Percentiles rank a stretch among this genome's conserved stretches.
phyloP scores from a whole-genome alignment of 1,284 basidiomycete genomes.

The Mycena sp. region DNA sequence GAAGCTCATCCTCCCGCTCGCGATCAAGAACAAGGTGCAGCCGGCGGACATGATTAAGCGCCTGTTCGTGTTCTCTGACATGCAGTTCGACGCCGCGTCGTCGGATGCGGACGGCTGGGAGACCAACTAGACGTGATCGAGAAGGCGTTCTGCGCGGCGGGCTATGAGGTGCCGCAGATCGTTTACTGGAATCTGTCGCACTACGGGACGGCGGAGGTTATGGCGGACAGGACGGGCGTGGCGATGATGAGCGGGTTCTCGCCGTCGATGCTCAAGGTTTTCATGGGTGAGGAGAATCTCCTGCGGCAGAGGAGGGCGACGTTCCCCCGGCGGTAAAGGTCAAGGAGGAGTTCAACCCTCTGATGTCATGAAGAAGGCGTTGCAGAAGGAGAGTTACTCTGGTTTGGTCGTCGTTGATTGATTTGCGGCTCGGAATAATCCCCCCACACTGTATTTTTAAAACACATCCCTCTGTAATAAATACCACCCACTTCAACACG shows the following conservation, averaged over 20 bases:
- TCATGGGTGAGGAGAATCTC: conserved; percentile 63
- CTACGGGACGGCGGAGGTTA: conserved; percentile 54
- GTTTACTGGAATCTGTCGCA: conserved; percentile 66
- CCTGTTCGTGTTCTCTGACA: conserved; percentile 79
- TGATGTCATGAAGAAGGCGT: conserved; percentile 63
- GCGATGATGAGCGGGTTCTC: conserved; percentile 77
- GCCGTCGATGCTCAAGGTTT: conserved; percentile 74
- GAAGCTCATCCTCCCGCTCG: conserved; percentile 65
- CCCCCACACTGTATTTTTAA: not conserved
- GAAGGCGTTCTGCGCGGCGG: conserved; percentile 61
- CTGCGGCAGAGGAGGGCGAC: conserved; percentile 43
- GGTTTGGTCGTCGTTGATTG: conserved; percentile 60
- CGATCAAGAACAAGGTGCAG: conserved; percentile 60
- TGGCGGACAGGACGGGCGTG: conserved; percentile 62
- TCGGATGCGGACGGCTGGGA: conserved; percentile 49
- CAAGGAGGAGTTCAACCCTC: conserved; percentile 53
- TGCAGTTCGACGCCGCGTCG: conserved; percentile 70
- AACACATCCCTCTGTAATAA: not conserved
- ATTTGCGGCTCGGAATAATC: conserved; percentile 25
- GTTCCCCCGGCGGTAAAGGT: conserved; percentile 33
- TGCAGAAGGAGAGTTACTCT: conserved; percentile 59
- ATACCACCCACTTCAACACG: not conserved
- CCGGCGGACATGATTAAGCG: conserved; percentile 79
- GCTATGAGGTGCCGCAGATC: conserved; percentile 75
- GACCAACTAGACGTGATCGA: conserved; percentile 70